These are phyloP conservation scores for Corylus americana DNA, from an alignment of 306 rosid species.

Conservation along the genomic window DNA sequence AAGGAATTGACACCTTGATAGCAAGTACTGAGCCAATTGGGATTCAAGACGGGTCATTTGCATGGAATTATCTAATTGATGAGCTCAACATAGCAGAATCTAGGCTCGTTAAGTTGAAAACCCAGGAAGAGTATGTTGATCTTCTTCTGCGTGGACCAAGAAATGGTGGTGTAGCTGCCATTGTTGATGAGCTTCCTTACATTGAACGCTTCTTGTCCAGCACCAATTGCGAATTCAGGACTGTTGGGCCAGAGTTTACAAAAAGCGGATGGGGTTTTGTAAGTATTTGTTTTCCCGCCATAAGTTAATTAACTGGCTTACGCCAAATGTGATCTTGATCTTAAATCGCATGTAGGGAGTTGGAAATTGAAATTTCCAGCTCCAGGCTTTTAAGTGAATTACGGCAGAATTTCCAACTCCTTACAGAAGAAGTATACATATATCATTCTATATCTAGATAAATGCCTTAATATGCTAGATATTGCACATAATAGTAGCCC, in stretches of 20 bases:
- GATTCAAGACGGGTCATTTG: slow-evolving; percentile 80
- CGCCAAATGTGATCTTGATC: neutral
- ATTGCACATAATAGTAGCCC: neutral
- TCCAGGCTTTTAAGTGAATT: neutral
- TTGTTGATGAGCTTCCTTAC: slow-evolving; percentile 90
- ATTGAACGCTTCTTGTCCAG: slow-evolving; percentile 59
- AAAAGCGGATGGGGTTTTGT: slow-evolving; percentile 94
- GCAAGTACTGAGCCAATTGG: slow-evolving; percentile 67
- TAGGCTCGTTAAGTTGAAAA: slow-evolving; percentile 58
- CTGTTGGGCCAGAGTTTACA: slow-evolving; percentile 83
- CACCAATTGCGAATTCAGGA: slow-evolving; percentile 57
- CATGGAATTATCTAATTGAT: slow-evolving; percentile 52
- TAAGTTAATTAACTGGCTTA: neutral
- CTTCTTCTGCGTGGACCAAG: slow-evolving; percentile 64
- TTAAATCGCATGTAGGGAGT: neutral
- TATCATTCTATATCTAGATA: neutral
- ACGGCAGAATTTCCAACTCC: neutral
- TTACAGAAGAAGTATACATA: neutral
- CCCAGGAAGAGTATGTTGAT: slow-evolving; percentile 42
- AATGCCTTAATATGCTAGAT: neutral
- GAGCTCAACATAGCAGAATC: slow-evolving; percentile 69
- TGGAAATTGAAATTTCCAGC: neutral
- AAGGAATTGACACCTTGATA: slow-evolving; percentile 73
- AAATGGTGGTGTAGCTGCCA: slow-evolving; percentile 75
- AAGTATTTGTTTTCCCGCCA: slow-evolving; percentile 28